Percentiles rank a stretch among this genome's conserved stretches.
phyloP scores from a whole-genome alignment of 441 rosid species.

The Syzygium malaccense region DNA sequence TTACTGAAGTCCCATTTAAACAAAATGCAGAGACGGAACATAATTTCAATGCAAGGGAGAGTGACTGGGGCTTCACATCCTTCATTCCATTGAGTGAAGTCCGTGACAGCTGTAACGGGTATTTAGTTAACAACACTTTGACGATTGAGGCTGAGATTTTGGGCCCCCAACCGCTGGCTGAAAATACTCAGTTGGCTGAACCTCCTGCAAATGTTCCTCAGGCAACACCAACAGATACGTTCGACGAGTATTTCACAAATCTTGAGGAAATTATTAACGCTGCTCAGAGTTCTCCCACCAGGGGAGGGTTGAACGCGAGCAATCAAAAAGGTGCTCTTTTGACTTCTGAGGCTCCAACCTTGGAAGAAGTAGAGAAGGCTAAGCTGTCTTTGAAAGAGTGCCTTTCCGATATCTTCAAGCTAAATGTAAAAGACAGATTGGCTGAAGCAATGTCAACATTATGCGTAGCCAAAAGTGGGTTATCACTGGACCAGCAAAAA shows the following conservation, averaged over 20 bases:
- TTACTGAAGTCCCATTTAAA: neutral
- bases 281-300: neutral
- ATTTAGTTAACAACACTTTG: neutral
- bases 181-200: neutral
- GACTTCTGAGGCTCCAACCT: neutral
- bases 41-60: neutral
- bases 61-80: neutral
- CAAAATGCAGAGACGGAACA: neutral
- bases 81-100: neutral
- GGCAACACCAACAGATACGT: neutral
- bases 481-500: neutral
- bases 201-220: neutral
- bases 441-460: neutral
- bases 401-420: conserved; percentile 4
- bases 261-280: neutral
- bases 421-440: conserved; percentile 1
- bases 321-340: neutral
- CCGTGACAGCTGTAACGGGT: neutral
- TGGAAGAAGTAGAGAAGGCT: conserved; percentile 3
- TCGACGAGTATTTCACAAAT: neutral
- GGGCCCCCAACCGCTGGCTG: neutral
- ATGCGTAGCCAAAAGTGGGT: neutral
- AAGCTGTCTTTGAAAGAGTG: conserved; percentile 8
- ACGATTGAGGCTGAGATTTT: neutral
- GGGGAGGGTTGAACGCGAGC: neutral